Percentiles rank a stretch among this genome's conserved stretches.
These are phyloP conservation scores for Dicorynia guianensis DNA, from an alignment of 306 rosid genomes.

Conservation along the genomic window DNA sequence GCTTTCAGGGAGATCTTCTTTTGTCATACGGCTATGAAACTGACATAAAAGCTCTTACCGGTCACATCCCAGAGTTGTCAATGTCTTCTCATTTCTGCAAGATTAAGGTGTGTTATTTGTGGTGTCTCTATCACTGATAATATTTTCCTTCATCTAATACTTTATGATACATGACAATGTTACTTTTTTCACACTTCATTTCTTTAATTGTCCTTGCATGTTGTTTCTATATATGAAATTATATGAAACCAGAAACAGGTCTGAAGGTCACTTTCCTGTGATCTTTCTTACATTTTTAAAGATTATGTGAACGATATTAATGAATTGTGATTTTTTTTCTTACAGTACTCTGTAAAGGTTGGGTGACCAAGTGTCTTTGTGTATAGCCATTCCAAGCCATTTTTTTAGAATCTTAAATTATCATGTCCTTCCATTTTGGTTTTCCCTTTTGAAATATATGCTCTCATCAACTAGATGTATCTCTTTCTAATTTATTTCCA, in stretches of 20 bases:
- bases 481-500: constrained; percentile 9
- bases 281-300: background rate
- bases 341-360: background rate
- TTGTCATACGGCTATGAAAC: constrained; percentile 66
- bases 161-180: background rate
- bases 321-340: background rate
- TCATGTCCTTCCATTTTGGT: background rate
- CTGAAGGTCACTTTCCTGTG: background rate
- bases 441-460: background rate
- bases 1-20: constrained; percentile 67
- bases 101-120: constrained; percentile 50
- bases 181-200: background rate
- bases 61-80: constrained; percentile 66
- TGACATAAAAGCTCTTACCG: constrained; percentile 60
- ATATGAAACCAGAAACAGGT: background rate
- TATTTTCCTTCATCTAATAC: background rate
- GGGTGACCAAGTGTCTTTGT: background rate
- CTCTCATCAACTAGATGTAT: background rate
- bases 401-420: background rate
- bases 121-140: background rate
- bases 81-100: constrained; percentile 72
- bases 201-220: background rate
- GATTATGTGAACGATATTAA: background rate
- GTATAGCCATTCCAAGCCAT: background rate
- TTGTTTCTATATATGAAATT: background rate